Base-by-base conservation (phyloP, 371 early-diverging fungal species). In the Mucor lusitanicus region DNA sequence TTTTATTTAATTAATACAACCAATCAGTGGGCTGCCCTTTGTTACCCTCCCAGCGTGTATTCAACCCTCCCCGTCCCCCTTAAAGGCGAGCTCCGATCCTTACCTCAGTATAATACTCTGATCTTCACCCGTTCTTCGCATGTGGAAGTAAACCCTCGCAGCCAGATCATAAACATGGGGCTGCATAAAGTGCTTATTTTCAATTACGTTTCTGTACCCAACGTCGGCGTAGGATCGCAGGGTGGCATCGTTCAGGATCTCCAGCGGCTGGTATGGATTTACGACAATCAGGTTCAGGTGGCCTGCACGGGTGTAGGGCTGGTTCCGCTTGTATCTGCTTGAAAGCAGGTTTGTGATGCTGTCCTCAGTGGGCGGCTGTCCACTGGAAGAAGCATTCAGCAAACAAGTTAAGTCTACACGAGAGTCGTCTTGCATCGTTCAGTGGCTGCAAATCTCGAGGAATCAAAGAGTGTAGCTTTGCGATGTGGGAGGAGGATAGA, bases 91-190 rank as follows among this genome's bases (percentile, higher is more conserved):
- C 67, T 60, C 67, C 60, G 62, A 58, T 42, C 25, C 73, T 67
- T 88, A 93, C 89, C 84, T 93, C 75, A 86, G 77, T 35, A 92
- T 87, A 77, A 86, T 93, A 81, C 81, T 88, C 73, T 85, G 95
- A 85, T 85, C 96, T 86, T 86, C 93, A 63, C 86, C 94, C 67
- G 92, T 90, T 82, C 86, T 89, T 78, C 90, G 91, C 92, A 84
- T 92, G 85, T 84, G 94, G 69, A 86, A 87, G 70, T 92, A 92
- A 6, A 88, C 87, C 56, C 80, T 79, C 50, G 87, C 83, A 32
- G 90, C 87, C 35, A 90, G 72, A 63, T 89, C 88, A 62, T 85
- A 88, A 40, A 87, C 80, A 70, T 90, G 90, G 17, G 86, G 86
- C 30, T 82, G 79, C 70, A 83, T 72, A 40, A 77, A 76, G 23